A percentile compares a stretch with the other conserved stretches of the same genome.
These are phyloP conservation scores for Geotrichum phurueaensis DNA, from an alignment of 1,139 yeast genomes.

Conservation along the genomic window DNA sequence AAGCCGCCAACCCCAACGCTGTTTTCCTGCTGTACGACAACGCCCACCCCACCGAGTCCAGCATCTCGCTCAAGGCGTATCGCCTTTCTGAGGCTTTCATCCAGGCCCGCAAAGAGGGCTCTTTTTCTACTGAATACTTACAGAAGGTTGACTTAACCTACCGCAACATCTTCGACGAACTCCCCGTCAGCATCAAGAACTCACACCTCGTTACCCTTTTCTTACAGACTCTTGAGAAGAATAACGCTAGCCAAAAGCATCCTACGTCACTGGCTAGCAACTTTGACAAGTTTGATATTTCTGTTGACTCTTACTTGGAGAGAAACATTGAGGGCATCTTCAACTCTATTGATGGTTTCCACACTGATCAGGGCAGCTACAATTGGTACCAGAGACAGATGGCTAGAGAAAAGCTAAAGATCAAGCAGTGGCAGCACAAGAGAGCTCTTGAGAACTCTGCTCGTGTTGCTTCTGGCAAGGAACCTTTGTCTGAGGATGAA, in stretches of 20 bases:
- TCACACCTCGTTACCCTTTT: slow-evolving; percentile 46
- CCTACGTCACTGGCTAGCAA: slow-evolving; percentile 21
- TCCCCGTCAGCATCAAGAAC: slow-evolving; percentile 61
- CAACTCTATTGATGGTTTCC: slow-evolving; percentile 71
- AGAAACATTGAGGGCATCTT: slow-evolving; percentile 59
- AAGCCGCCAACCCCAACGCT: slow-evolving; percentile 55
- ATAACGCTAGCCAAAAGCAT: slow-evolving; percentile 3
- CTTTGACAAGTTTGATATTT: slow-evolving; percentile 39
- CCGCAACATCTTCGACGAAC: slow-evolving; percentile 65
- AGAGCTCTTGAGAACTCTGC: slow-evolving; percentile 62
- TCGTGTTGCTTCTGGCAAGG: slow-evolving; percentile 51
- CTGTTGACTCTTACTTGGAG: slow-evolving; percentile 40
- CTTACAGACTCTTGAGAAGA: slow-evolving; percentile 34
- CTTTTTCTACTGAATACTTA: slow-evolving; percentile 62
- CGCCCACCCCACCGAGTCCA: slow-evolving; percentile 53
- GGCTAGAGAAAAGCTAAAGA: slow-evolving; percentile 64
- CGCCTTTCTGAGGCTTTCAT: slow-evolving; percentile 63
- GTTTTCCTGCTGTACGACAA: slow-evolving; percentile 71
- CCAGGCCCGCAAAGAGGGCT: slow-evolving; percentile 43
- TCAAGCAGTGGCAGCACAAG: slow-evolving; percentile 70
- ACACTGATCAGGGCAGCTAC: slow-evolving; percentile 76
- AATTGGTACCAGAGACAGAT: slow-evolving; percentile 72
- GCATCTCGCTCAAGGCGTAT: slow-evolving; percentile 61
- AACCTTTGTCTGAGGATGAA: slow-evolving; percentile 49
- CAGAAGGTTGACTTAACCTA: slow-evolving; percentile 57